phyloP scores from a whole-genome alignment of 345 rosid genomes.

The Odontarrhena argentea region DNA sequence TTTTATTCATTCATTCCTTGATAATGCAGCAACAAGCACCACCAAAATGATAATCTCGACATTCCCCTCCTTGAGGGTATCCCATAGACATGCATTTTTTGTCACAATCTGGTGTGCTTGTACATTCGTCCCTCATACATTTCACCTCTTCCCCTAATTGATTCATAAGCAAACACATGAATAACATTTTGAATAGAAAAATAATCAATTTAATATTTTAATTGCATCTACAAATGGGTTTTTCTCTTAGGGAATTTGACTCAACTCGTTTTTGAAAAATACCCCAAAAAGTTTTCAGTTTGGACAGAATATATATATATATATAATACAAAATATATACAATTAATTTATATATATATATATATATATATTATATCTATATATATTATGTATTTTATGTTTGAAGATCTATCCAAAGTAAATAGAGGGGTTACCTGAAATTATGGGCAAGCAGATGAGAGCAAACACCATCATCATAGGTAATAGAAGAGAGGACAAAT shows the following conservation, averaged over 20 bases:
- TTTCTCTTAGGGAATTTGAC: neutral
- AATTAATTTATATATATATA: too few species aligned
- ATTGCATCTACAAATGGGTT: neutral
- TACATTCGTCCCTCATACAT: slow-evolving; percentile 18
- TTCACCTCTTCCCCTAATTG: neutral
- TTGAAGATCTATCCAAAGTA: neutral
- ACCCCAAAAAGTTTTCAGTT: too few species aligned
- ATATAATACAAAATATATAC: too few species aligned
- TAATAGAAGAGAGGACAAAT: neutral
- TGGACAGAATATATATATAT: neutral
- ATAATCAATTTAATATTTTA: neutral
- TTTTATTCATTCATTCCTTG: neutral
- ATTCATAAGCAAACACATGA: slow-evolving; percentile 9
- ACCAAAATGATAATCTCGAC: slow-evolving; percentile 20
- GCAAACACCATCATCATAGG: slow-evolving; percentile 15
- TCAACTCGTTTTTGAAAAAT: too few species aligned
- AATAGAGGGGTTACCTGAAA: slow-evolving; percentile 17
- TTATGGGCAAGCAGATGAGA: neutral
- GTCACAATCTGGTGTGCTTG: neutral
- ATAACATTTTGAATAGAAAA: neutral
- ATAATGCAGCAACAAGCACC: slow-evolving; percentile 20
- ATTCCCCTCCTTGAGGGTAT: slow-evolving; percentile 22
- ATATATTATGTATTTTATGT: too few species aligned
- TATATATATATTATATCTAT: too few species aligned
- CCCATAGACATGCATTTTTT: slow-evolving; percentile 20